These are phyloP conservation scores for Cucumis hystrix DNA, from an alignment of 306 rosid genomes.

Conservation along the genomic window DNA sequence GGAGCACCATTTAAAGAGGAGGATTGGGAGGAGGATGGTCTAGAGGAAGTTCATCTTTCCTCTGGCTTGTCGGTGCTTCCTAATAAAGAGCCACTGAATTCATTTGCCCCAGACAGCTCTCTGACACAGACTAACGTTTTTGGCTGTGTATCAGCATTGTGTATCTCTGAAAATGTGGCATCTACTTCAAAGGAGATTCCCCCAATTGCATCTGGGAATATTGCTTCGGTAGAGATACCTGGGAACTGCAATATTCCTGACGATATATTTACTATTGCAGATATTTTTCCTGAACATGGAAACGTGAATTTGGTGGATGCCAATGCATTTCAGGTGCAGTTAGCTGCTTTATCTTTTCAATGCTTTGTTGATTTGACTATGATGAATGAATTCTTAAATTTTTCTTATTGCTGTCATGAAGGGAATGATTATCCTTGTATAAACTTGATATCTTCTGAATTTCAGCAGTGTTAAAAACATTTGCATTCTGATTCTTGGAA, in stretches of 20 bases:
- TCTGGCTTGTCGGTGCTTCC: conserved; percentile 8
- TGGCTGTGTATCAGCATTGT: conserved; percentile 19
- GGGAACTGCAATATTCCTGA: not conserved
- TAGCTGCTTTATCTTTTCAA: not conserved
- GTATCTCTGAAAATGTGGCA: conserved; percentile 19
- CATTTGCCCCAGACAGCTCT: conserved; percentile 15
- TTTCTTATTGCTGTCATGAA: not conserved
- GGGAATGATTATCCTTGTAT: not conserved
- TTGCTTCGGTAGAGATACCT: not conserved
- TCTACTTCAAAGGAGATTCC: not conserved
- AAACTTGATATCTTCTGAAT: not conserved
- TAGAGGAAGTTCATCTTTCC: conserved; percentile 18
- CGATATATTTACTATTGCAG: conserved; percentile 8
- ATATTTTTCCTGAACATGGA: conserved; percentile 6
- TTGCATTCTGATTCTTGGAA: not conserved
- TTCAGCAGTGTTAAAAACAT: not conserved
- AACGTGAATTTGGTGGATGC: not conserved
- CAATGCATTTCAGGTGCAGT: conserved; percentile 24
- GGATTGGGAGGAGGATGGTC: conserved; percentile 39
- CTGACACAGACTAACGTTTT: not conserved
- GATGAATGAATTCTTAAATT: not conserved
- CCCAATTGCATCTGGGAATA: conserved; percentile 1
- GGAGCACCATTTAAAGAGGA: conserved; percentile 51
- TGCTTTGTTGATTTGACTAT: not conserved
- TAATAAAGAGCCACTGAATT: not conserved